Evolutionary conservation across 2,329 filamentous ascomycete genomes (phyloP).

Genomic region (Aciculosporium take): DNA sequence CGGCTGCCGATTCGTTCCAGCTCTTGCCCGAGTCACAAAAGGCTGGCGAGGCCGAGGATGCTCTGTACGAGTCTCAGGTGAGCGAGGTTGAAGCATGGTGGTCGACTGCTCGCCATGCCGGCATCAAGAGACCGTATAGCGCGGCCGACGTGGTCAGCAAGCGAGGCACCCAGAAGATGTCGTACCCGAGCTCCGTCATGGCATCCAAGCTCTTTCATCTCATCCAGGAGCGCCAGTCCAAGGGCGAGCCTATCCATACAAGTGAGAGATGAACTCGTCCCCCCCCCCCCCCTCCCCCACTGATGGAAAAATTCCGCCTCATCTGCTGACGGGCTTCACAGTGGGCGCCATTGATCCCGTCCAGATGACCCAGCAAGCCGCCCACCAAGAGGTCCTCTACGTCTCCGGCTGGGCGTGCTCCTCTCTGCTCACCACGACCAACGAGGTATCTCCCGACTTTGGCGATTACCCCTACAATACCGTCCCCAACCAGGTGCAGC

Average conservation of each 20-base stretch:
- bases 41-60: conserved; percentile 67
- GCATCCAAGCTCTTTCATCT: conserved; percentile 88
- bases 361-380: conserved; percentile 97
- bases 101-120: conserved; percentile 68
- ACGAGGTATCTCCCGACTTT: conserved; percentile 95
- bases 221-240: conserved; percentile 60
- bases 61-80: conserved; percentile 70
- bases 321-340: conserved; percentile 18
- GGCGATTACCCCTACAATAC: conserved; percentile 99
- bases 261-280: conserved; percentile 43
- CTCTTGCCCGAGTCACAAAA: conserved; percentile 67
- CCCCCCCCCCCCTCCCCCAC: no score
- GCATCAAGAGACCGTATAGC: conserved; percentile 83
- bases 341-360: conserved; percentile 98
- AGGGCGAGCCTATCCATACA: conserved; percentile 83
- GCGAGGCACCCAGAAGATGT: conserved; percentile 72
- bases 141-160: conserved; percentile 88
- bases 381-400: conserved; percentile 91
- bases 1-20: conserved; percentile 66
- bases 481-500: conserved; percentile 93
- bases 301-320: no score
- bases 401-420: conserved; percentile 97
- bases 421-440: conserved; percentile 79
- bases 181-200: conserved; percentile 87
- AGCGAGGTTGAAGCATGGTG: conserved; percentile 84